These are phyloP conservation scores for Umbelopsis ramanniana DNA, from an alignment of 192 early-diverging fungal species.

Conservation along the genomic window DNA sequence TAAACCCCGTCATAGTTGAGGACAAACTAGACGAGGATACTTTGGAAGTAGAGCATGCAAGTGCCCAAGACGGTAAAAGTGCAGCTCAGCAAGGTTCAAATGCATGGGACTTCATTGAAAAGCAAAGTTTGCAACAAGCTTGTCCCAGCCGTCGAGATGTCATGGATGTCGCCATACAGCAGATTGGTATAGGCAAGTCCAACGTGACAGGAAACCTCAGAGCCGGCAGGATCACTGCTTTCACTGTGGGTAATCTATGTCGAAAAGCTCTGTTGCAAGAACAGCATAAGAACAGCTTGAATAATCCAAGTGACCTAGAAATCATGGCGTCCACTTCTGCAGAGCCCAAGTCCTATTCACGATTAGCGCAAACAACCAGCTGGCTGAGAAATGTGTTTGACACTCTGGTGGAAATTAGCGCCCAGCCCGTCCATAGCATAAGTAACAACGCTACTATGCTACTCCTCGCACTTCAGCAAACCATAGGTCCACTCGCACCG, in stretches of 20 bases:
- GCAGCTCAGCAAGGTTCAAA: too few relatives aligned
- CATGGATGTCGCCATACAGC: not conserved
- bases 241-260: constrained; percentile 47
- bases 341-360: constrained; percentile 55
- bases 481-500: constrained; percentile 49
- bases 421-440: constrained; percentile 16
- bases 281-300: constrained; percentile 21
- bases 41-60: not conserved
- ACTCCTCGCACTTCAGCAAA: constrained; percentile 32
- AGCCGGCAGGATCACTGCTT: constrained; percentile 50
- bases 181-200: not conserved
- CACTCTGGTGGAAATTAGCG: constrained; percentile 34
- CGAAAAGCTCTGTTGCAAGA: constrained; percentile 33
- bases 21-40: not conserved
- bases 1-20: not conserved
- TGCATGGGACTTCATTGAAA: not conserved
- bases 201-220: constrained; percentile 40
- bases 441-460: constrained; percentile 24
- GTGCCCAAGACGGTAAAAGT: too few relatives aligned
- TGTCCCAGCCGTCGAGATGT: not conserved
- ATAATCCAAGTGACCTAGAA: not conserved
- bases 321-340: constrained; percentile 37
- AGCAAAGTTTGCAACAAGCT: not conserved
- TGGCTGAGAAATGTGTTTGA: constrained; percentile 59
- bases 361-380: constrained; percentile 49